These are phyloP conservation scores for Sutorius australiensis DNA, from an alignment of 768 basidiomycete species.

Conservation along the genomic window DNA sequence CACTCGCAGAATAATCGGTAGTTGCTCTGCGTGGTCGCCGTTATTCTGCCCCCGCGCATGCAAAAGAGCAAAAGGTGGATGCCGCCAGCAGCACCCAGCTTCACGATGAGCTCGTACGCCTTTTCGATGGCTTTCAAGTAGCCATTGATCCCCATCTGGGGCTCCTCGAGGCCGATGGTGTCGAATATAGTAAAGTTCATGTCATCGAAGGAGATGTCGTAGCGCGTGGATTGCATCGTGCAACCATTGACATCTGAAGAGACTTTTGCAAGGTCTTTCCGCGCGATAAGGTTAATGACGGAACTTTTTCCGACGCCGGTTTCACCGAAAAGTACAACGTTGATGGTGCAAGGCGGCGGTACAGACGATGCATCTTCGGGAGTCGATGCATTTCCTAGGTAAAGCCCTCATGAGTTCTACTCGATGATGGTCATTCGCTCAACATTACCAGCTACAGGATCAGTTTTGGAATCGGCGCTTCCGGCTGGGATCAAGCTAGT, in stretches of 20 bases:
- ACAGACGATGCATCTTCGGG: not conserved
- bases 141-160: conserved; percentile 25
- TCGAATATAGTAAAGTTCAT: conserved; percentile 28
- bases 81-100: conserved; percentile 30
- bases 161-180: conserved; percentile 35
- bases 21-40: conserved; percentile 34
- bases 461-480: not conserved
- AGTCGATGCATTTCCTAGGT: not conserved
- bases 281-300: conserved; percentile 32
- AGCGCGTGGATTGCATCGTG: conserved; percentile 32
- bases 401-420: conserved; percentile 5
- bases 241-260: conserved; percentile 31
- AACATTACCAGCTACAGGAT: conserved; percentile 8
- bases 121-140: conserved; percentile 28
- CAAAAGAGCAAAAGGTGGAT: conserved; percentile 42
- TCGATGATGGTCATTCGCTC: not conserved
- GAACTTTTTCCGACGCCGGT: conserved; percentile 35
- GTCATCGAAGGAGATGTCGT: conserved; percentile 24
- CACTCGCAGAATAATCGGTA: conserved; percentile 39
- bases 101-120: conserved; percentile 32
- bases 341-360: conserved; percentile 16
- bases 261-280: conserved; percentile 17
- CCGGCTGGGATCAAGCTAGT: not conserved
- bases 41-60: conserved; percentile 39
- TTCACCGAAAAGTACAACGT: conserved; percentile 42